Base-by-base conservation (phyloP, 148 eudicot genomes). In the Vaccinium vitisidaea region DNA sequence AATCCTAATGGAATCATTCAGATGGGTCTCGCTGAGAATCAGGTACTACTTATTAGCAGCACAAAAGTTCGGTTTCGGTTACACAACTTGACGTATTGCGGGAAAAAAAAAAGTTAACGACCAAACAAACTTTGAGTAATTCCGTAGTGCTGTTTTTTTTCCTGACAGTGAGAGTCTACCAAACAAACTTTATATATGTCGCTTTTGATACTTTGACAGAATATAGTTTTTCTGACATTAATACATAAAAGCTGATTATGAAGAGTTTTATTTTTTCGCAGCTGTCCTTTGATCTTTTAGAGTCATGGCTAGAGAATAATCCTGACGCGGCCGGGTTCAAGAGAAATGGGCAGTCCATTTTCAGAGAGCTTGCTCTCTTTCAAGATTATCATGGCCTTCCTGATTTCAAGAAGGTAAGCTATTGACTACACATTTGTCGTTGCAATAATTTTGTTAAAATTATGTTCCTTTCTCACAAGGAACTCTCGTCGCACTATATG, bases 381-480 rank as follows among this genome's bases (percentile, higher is more conserved):
- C 98, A 94, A 79, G 98, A 94, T 85, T 94, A 94, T 56, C 94
- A 93, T 58, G 98, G 98, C 71, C 93, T 91, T 43, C 95, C 96
- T 6, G 91, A 86, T 16, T 94, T 94, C 87, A 94, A 94, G 75
- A 92, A 89, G 53, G 98, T 65, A 65, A 65, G 71, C 71, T 36
- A 36, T 36, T 36, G 8, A 21, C 67, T 16, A 58, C 1, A 58
- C 23, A 55, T 15, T 55, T 4, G 18, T 15, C 13, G 0, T 14
- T 55, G 18, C 18, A 1, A 56, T 5, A 56, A 56, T 56, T 3
- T 58, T 58, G 63, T 58, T 58, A 58, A 58, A 58, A 1, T 19
- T 59, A 59, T 59, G 65, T 19, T 3, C 21, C 25, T 5, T 19
- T 59, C 9, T 59, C 3, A 2, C 19, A 6, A 59, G 4, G 65